These are phyloP conservation scores for Solanum pinnatisectum DNA, from an alignment of 257 asterid genomes.

Conservation along the genomic window DNA sequence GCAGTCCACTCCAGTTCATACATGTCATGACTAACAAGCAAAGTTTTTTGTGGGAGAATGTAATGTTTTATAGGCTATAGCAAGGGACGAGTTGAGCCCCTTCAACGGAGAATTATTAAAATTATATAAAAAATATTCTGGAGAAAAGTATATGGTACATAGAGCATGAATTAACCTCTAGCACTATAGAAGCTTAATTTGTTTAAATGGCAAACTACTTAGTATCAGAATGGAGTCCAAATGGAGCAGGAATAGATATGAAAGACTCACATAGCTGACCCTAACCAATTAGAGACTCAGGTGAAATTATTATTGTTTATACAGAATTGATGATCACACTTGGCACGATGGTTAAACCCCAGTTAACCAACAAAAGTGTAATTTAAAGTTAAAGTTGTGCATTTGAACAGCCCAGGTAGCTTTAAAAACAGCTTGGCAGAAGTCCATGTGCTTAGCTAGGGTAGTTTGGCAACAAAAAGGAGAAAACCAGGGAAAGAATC, in stretches of 20 bases:
- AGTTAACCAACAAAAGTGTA: background rate
- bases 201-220: background rate
- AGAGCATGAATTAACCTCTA: background rate
- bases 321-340: background rate
- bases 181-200: background rate
- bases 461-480: background rate
- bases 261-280: background rate
- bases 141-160: background rate
- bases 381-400: background rate
- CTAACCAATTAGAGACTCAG: background rate
- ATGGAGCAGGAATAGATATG: background rate
- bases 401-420: background rate
- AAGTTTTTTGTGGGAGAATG: background rate
- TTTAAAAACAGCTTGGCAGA: background rate
- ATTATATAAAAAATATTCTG: background rate
- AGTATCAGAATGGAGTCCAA: background rate
- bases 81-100: background rate
- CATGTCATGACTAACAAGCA: background rate
- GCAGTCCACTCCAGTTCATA: background rate
- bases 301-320: background rate
- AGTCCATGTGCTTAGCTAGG: background rate
- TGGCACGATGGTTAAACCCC: background rate
- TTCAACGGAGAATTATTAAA: background rate
- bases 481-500: conserved; percentile 8
- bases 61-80: background rate